These are phyloP conservation scores for Ophiostoma ulmi DNA, from an alignment of 2,329 filamentous ascomycete genomes.

Conservation along the genomic window DNA sequence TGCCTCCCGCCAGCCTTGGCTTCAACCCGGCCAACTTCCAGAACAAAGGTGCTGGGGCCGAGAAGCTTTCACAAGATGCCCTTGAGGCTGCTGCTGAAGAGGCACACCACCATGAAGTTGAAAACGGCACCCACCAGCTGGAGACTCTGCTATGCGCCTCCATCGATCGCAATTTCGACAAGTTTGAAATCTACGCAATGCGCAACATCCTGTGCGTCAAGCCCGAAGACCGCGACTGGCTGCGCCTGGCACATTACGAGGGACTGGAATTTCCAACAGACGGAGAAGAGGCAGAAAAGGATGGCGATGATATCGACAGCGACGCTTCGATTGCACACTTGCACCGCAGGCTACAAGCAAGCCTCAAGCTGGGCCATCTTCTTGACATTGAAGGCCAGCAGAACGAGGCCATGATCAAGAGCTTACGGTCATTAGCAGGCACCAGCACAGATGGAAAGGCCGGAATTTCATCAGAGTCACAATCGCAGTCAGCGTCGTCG, in stretches of 20 bases:
- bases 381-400: constrained; percentile 64
- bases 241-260: constrained; percentile 80
- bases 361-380: constrained; percentile 65
- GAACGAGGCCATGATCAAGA: constrained; percentile 65
- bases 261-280: constrained; percentile 47
- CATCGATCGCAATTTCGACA: constrained; percentile 80
- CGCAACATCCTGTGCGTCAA: constrained; percentile 71
- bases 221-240: constrained; percentile 68
- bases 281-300: constrained; percentile 24
- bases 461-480: constrained; percentile 27
- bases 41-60: constrained; percentile 22
- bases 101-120: constrained; percentile 65
- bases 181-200: constrained; percentile 84
- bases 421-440: constrained; percentile 50
- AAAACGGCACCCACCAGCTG: constrained; percentile 78
- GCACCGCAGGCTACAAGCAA: constrained; percentile 69
- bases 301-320: constrained; percentile 24
- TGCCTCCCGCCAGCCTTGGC: constrained; percentile 72
- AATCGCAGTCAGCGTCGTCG: constrained; percentile 28
- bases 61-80: constrained; percentile 16
- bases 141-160: constrained; percentile 76
- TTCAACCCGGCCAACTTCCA: constrained; percentile 52
- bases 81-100: constrained; percentile 38
- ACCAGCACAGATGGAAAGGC: constrained; percentile 30
- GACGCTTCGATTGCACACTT: constrained; percentile 64